Percentiles rank a stretch among this genome's conserved stretches.
These are phyloP conservation scores for Ustilago tritici DNA, from an alignment of 1,284 basidiomycete genomes.

Conservation along the genomic window DNA sequence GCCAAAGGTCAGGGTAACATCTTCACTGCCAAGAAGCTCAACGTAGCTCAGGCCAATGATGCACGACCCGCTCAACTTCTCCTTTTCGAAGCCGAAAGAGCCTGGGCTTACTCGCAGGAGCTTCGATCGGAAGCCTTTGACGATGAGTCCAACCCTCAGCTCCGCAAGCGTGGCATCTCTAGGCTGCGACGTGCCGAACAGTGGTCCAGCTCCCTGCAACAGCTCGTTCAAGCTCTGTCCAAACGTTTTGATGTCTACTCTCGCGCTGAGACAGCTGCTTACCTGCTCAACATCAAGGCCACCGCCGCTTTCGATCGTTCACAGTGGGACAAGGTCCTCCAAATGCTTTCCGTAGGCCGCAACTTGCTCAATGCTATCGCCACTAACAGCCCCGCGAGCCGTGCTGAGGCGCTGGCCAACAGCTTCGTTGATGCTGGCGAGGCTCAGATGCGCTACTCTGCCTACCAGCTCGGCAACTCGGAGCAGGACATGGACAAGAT, in stretches of 20 bases:
- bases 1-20: conserved; percentile 81
- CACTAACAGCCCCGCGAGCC: conserved; percentile 78
- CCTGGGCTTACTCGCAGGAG: conserved; percentile 90
- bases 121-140: conserved; percentile 75
- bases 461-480: conserved; percentile 79
- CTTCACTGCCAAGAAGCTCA: conserved; percentile 74
- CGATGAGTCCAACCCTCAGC: conserved; percentile 73
- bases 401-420: conserved; percentile 87
- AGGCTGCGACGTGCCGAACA: conserved; percentile 87
- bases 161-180: conserved; percentile 81
- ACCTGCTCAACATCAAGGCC: conserved; percentile 76
- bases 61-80: conserved; percentile 74
- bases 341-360: conserved; percentile 82
- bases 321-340: conserved; percentile 79
- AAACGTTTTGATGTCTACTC: conserved; percentile 49
- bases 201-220: conserved; percentile 82
- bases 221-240: conserved; percentile 77
- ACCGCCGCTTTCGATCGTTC: conserved; percentile 73
- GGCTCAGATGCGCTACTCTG: conserved; percentile 90
- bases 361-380: conserved; percentile 81
- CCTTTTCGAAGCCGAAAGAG: conserved; percentile 88
- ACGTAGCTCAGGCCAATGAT: conserved; percentile 51
- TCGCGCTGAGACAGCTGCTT: conserved; percentile 71
- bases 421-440: conserved; percentile 87
- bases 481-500: conserved; percentile 87